phyloP scores from a whole-genome alignment of 169 alveolate species.

The Babesia microti region DNA sequence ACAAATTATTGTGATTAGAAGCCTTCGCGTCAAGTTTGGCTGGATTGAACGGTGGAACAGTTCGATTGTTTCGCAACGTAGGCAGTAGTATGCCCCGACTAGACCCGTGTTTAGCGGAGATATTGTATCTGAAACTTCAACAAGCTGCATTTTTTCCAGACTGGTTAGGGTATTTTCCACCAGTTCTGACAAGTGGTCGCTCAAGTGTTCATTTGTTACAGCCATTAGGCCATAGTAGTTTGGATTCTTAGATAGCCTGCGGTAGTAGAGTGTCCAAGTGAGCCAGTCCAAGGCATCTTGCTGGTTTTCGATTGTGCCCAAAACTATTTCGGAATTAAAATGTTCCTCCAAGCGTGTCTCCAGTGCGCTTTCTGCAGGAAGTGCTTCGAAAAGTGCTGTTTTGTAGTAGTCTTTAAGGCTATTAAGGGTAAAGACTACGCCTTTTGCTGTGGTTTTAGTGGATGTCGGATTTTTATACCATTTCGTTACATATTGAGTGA shows the following conservation, averaged over 20 bases:
- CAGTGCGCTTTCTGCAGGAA: conserved; percentile 93
- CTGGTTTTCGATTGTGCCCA: conserved; percentile 85
- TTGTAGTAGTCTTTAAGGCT: conserved; percentile 78
- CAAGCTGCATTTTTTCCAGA: conserved; percentile 82
- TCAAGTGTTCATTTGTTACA: conserved; percentile 79
- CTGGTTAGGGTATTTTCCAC: conserved; percentile 68
- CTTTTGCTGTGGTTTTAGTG: too few species aligned
- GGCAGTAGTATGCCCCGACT: conserved; percentile 63
- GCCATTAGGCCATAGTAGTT: conserved; percentile 94
- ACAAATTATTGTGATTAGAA: conserved; percentile 13
- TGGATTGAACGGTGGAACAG: conserved; percentile 38
- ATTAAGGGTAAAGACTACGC: too few species aligned
- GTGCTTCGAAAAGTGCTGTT: conserved; percentile 91
- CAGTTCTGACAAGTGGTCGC: conserved; percentile 88
- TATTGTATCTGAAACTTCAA: conserved; percentile 58
- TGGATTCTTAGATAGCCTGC: conserved; percentile 96
- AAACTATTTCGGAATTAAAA: conserved; percentile 92
- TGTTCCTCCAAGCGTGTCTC: conserved; percentile 87
- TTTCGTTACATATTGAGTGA: too few species aligned
- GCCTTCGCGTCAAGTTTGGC: conserved; percentile 11
- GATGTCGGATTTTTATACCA: too few species aligned
- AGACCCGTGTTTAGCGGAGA: conserved; percentile 65
- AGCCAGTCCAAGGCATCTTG: conserved; percentile 98
- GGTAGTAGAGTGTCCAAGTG: conserved; percentile 97
- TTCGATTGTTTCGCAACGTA: conserved; percentile 57